Conservation (phyloP, 495 filamentous ascomycete species). For the Aspergillus cristatus region DNA sequence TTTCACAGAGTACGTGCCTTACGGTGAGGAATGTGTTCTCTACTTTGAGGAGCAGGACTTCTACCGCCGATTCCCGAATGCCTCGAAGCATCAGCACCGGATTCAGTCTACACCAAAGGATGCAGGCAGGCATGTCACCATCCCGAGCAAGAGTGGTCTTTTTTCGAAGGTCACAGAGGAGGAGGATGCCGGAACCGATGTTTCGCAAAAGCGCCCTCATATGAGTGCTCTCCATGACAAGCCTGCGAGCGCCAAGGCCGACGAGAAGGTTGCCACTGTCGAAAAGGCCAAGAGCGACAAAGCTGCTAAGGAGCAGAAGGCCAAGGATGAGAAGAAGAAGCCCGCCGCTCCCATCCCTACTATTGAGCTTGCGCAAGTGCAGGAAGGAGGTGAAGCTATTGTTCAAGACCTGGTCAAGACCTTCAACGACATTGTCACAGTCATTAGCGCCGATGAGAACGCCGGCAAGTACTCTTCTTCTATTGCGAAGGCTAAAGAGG, state of each 20-base stretch:
- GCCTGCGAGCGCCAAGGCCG: slow-evolving; percentile 20
- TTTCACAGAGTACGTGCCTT: slow-evolving; percentile 95
- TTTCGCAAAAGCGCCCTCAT: slow-evolving; percentile 37
- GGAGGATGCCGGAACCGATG: slow-evolving; percentile 36
- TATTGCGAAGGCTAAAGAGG: slow-evolving; percentile 72
- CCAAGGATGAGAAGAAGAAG: slow-evolving; percentile 20
- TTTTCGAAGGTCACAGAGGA: slow-evolving; percentile 71
- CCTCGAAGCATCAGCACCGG: slow-evolving; percentile 43
- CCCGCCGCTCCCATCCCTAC: slow-evolving; percentile 41
- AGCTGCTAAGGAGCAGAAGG: slow-evolving; percentile 25
- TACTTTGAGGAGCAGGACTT: slow-evolving; percentile 97
- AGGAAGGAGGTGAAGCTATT: slow-evolving; percentile 68
- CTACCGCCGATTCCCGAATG: slow-evolving; percentile 77
- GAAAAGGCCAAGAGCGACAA: slow-evolving; percentile 36
- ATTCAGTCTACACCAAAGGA: slow-evolving; percentile 39
- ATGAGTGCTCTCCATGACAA: slow-evolving; percentile 31
- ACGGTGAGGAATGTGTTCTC: slow-evolving; percentile 89
- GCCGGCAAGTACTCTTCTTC: slow-evolving; percentile 63
- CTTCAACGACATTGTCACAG: slow-evolving; percentile 88
- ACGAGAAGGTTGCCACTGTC: slow-evolving; percentile 27
- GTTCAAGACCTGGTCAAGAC: slow-evolving; percentile 93
- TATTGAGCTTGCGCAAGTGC: slow-evolving; percentile 66
- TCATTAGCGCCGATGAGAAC: slow-evolving; percentile 74
- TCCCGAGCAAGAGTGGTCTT: slow-evolving; percentile 76
- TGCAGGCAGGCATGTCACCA: slow-evolving; percentile 63